Base-by-base conservation (phyloP, 2,329 filamentous ascomycete genomes). In the Aureobasidium sp. region DNA sequence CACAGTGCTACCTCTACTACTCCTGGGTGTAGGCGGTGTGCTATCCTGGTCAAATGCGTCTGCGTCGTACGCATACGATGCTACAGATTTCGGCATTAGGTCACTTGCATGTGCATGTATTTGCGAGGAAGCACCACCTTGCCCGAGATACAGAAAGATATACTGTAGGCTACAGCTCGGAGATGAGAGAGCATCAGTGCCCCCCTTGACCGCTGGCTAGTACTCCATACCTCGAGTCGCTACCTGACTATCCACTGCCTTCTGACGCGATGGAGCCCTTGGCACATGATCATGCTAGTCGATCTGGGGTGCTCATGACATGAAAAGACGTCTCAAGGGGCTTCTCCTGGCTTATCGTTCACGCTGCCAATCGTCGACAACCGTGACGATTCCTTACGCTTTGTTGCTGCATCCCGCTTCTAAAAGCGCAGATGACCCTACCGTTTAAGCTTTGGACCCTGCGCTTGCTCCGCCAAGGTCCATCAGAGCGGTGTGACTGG, bases 31-130 rank as follows among this genome's bases (percentile, higher is more conserved):
- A 7, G 45, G 34, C 4, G 57, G 45, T 5, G 27, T 59, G 36
- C 37, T 36, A 9, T 59, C 57, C 3, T 42, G 21, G 37, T 59
- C 57, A n/a, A 30, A 59, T 4, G 29, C 34, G n/a, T 59, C 57
- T 32, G 34, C 45, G 36, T 59, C 44, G 57, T 59, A 41, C 36
- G 65, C 65, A 32, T 68, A 68, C 10, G 69, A 71, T 29, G 69
- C 65, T 59, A 70, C 65, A 45, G 72, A 73, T 62, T 68, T 72
- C 6, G 72, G 71, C 72, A 73, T 73, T 42, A 57, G 53, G 27
- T 4, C n/a, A 5, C 27, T 42, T 57, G 53, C 39, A 57, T 45
- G n/a, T 57, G 53, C 53, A 45, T 34, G 37, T 42, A 52, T 54
- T 27, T 42, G 25, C 41, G 53, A 54, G 36, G 50, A 36, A 30